A percentile compares a stretch with the other conserved stretches of the same genome.
Evolutionary conservation across 768 basidiomycete genomes (phyloP).

Genomic region (Trametes elegans): DNA sequence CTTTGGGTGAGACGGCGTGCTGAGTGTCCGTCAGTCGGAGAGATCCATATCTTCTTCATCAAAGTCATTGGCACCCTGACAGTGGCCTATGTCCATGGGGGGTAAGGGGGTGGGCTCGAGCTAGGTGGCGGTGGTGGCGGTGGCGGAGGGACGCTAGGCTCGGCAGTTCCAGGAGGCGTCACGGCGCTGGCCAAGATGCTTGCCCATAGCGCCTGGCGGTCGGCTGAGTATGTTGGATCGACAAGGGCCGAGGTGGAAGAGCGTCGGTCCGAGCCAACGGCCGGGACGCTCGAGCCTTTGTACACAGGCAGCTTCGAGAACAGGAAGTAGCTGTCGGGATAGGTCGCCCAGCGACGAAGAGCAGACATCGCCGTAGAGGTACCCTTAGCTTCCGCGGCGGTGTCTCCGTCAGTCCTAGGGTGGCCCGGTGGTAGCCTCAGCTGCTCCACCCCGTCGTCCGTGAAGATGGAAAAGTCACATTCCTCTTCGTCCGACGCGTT

Average conservation of each 20-base stretch:
- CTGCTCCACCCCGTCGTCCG: slow-evolving; percentile 16
- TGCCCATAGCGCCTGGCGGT: slow-evolving; percentile 42
- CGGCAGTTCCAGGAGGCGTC: slow-evolving; percentile 30
- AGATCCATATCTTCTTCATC: slow-evolving; percentile 1
- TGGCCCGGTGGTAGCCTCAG: neutral
- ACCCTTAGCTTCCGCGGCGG: neutral
- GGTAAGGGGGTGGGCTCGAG: slow-evolving; percentile 6
- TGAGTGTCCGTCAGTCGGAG: neutral
- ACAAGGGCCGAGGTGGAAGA: neutral
- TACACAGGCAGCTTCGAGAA: slow-evolving; percentile 55
- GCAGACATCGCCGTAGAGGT: neutral
- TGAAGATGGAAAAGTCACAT: slow-evolving; percentile 13
- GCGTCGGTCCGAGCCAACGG: neutral
- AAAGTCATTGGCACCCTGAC: neutral
- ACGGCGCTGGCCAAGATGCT: slow-evolving; percentile 30
- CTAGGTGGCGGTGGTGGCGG: slow-evolving; percentile 29
- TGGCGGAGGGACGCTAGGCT: slow-evolving; percentile 35
- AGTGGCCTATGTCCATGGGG: slow-evolving; percentile 3
- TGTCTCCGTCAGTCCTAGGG: neutral
- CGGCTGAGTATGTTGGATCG: slow-evolving; percentile 20
- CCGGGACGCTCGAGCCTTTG: slow-evolving; percentile 23
- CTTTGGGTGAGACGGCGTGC: neutral
- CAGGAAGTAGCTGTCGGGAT: slow-evolving; percentile 59
- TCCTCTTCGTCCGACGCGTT: slow-evolving; percentile 12
- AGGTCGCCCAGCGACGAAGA: slow-evolving; percentile 58